phyloP scores from a whole-genome alignment of 2,329 filamentous ascomycete species.

The Taxawa tesnikishii region DNA sequence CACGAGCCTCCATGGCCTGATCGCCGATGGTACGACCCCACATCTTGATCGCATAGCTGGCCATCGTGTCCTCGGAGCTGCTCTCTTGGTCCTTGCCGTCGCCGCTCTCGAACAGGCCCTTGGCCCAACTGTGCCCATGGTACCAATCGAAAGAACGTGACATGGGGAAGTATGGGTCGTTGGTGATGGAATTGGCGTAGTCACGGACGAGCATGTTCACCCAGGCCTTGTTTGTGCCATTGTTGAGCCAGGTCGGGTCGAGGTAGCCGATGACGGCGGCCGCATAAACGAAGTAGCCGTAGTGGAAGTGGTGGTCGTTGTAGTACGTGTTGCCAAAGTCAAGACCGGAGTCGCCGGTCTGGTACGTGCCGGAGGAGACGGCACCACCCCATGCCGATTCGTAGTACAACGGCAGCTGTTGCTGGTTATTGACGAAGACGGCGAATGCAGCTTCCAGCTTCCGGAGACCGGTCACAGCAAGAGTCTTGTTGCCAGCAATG shows the following conservation, averaged over 20 bases:
- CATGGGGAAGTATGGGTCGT: slow-evolving; percentile 68
- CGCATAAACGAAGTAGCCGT: slow-evolving; percentile 78
- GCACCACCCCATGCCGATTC: slow-evolving; percentile 62
- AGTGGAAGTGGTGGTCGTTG: slow-evolving; percentile 55
- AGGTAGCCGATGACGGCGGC: slow-evolving; percentile 73
- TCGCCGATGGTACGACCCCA: slow-evolving; percentile 78
- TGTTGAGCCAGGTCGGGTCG: slow-evolving; percentile 57
- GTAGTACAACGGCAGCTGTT: slow-evolving; percentile 40
- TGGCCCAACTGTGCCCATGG: slow-evolving; percentile 89
- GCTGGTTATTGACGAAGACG: slow-evolving; percentile 32
- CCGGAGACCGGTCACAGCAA: slow-evolving; percentile 36
- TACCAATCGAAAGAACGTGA: slow-evolving; percentile 87
- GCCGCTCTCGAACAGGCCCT: slow-evolving; percentile 55
- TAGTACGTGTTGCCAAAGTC: slow-evolving; percentile 90
- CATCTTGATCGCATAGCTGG: slow-evolving; percentile 80
- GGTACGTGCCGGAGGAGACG: slow-evolving; percentile 66
- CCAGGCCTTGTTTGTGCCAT: slow-evolving; percentile 57
- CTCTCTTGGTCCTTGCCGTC: slow-evolving; percentile 83
- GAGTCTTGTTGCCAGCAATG: slow-evolving; percentile 43
- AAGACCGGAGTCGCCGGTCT: slow-evolving; percentile 56
- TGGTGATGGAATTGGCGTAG: slow-evolving; percentile 58
- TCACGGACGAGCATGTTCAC: slow-evolving; percentile 80
- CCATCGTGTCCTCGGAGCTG: slow-evolving; percentile 81
- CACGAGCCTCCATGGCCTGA: slow-evolving; percentile 61
- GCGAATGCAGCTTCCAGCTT: slow-evolving; percentile 35